phyloP scores from a whole-genome alignment of 1,284 basidiomycete species.

The Sanghuangporus sanghuang region DNA sequence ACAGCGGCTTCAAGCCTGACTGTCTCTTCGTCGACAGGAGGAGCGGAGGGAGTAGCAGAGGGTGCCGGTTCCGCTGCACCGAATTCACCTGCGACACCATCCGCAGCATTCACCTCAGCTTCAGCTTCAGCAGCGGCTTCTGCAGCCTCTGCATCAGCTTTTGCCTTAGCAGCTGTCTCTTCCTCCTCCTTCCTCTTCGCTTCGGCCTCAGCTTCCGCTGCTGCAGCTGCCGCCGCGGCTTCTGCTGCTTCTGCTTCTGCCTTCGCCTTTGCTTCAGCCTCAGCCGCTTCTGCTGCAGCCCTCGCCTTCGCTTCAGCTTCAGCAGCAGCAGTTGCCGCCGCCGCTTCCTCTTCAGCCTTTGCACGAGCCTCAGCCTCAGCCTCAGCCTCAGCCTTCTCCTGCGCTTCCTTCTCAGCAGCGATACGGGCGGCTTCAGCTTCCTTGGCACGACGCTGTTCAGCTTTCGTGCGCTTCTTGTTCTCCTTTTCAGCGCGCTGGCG shows the following conservation, averaged over 20 bases:
- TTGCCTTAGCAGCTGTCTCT: background rate
- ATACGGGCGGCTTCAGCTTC: no score
- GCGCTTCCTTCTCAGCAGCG: constrained; percentile 1
- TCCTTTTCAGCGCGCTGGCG: background rate
- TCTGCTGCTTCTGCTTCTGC: background rate
- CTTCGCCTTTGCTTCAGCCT: background rate
- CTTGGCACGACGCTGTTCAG: background rate
- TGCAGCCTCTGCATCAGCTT: constrained; percentile 1
- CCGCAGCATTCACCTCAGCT: background rate
- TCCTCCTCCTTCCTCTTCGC: background rate
- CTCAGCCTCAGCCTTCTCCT: background rate
- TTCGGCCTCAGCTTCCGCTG: background rate
- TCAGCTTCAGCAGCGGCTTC: background rate
- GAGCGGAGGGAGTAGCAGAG: background rate
- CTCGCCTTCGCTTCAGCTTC: background rate
- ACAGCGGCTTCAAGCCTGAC: constrained; percentile 1
- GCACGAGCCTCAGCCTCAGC: background rate
- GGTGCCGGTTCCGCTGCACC: background rate
- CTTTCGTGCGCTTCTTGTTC: background rate
- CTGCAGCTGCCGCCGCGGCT: background rate
- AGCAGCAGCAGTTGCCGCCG: background rate
- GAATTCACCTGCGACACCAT: background rate
- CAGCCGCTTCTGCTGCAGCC: background rate
- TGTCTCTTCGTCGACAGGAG: constrained; percentile 6
- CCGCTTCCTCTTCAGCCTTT: background rate